Evolutionary conservation across 352 stramenopile genomes (phyloP).

Genomic region (Phytopythium oedochilum): DNA sequence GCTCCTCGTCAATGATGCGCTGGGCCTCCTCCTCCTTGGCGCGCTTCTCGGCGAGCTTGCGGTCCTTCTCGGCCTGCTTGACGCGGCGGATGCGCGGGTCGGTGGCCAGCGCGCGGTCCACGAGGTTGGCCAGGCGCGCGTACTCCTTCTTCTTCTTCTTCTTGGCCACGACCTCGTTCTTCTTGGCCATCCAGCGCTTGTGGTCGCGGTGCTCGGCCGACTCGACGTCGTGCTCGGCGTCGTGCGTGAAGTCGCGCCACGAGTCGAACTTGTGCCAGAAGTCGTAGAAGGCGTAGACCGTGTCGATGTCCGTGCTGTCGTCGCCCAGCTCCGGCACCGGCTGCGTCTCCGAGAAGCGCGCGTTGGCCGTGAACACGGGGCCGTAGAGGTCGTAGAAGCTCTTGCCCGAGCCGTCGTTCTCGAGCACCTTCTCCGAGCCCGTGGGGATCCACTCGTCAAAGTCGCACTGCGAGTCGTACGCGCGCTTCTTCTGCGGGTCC

Average conservation of each 20-base stretch:
- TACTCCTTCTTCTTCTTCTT: conserved; percentile 91
- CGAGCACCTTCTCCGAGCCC: conserved; percentile 71
- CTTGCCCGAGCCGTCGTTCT: conserved; percentile 74
- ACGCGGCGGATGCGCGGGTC: conserved; percentile 78
- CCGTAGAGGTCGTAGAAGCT: conserved; percentile 86
- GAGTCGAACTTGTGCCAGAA: conserved; percentile 90
- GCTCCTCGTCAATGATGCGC: conserved; percentile 62
- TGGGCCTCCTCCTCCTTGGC: conserved; percentile 76
- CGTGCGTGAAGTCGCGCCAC: conserved; percentile 82
- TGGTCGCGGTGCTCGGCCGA: conserved; percentile 81
- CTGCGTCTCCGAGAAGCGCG: conserved; percentile 78
- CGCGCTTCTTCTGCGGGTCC: conserved; percentile 78
- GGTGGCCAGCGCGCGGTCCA: conserved; percentile 68
- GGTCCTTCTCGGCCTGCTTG: conserved; percentile 84
- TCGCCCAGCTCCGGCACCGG: conserved; percentile 67
- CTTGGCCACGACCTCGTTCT: conserved; percentile 80
- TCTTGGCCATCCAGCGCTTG: conserved; percentile 88
- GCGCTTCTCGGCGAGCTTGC: conserved; percentile 65
- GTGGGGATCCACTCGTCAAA: conserved; percentile 81
- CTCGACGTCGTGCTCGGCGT: conserved; percentile 83
- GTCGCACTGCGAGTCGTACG: conserved; percentile 84
- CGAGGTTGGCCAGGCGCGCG: conserved; percentile 67
- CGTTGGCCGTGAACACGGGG: conserved; percentile 71
- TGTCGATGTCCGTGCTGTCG: conserved; percentile 54
- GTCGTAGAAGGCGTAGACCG: conserved; percentile 83